Evolutionary conservation across 2,329 filamentous ascomycete species (phyloP), one percentile per base, ranked within the genome.

Genomic region (Nothophaeocryptopus gaeumannii): DNA sequence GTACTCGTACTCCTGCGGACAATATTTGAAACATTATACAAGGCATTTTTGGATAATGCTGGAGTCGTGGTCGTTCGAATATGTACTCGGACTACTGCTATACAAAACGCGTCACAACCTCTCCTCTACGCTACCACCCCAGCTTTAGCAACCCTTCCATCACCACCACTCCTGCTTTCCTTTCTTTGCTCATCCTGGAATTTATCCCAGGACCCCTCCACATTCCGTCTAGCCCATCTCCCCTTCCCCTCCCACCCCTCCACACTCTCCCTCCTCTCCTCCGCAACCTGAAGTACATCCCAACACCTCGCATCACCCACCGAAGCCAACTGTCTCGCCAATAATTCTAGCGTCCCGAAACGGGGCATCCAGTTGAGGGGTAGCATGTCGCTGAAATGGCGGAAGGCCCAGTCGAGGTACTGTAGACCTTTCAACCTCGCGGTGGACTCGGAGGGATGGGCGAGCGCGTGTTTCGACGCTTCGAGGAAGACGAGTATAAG

Each of bases 401-500:
- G 56, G 44, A 60, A 64, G 1, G 65, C 60, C 58, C 60, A 62
- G 20, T 67, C 64, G 3, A 67, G 38, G 12, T 64, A 53, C 35
- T 64, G 50, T 9, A 58, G 43, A 2, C 62, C 51, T 48, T 34
- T 38, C 20, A 32, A 47, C 12, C 5, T 39, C 33, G 3, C 33
- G 1, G 44, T 26, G 1, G 39, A 33, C 8, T 33, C 15, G 26
- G 13, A 20, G 10, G 48, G 32, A 1, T 41, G 40, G 5, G 46
- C 30, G 8, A 60, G 32, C 7, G 57, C 55, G 20, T 58, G 46
- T 15, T 55, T 55, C 1, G 39, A 56, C 8, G 64, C 62, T 48
- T 52, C 52, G 26, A 66, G 12, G 51, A 82, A 86, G 37, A 82
- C 73, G 10, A 82, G 64, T 12, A 86, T 77, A 9, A 86, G 69